phyloP scores from a whole-genome alignment of 768 basidiomycete species.

The Lepiota venenata region DNA sequence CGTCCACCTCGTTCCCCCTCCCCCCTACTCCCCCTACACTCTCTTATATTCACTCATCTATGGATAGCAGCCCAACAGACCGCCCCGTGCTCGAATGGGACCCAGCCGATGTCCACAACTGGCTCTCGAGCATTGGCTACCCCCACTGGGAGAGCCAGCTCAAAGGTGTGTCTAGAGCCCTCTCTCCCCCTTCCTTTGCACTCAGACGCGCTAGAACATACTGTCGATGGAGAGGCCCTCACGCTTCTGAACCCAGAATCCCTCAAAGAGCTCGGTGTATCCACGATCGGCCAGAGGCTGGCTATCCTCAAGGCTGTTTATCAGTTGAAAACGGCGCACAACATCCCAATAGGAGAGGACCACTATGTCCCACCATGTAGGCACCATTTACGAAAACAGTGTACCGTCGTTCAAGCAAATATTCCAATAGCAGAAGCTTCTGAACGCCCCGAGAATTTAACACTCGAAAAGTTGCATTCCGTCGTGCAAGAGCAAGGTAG shows the following conservation, averaged over 20 bases:
- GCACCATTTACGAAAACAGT: conserved; percentile 20
- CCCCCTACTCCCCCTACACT: background rate
- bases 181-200: background rate
- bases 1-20: background rate
- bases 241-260: conserved; percentile 79
- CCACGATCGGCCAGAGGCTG: conserved; percentile 89
- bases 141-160: conserved; percentile 84
- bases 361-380: conserved; percentile 88
- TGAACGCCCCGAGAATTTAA: conserved; percentile 35
- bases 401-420: conserved; percentile 6
- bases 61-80: conserved; percentile 33
- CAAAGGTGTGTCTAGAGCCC: conserved; percentile 48
- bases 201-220: conserved; percentile 57
- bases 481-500: conserved; percentile 75
- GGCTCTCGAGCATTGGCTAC: conserved; percentile 74
- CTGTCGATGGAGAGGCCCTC: conserved; percentile 88
- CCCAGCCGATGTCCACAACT: conserved; percentile 75
- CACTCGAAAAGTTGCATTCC: conserved; percentile 63
- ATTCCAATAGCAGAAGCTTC: conserved; percentile 27
- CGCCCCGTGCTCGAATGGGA: conserved; percentile 62
- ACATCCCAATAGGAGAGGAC: conserved; percentile 77
- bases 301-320: conserved; percentile 92
- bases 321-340: conserved; percentile 79
- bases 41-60: conserved; percentile 14
- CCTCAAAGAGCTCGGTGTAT: conserved; percentile 83